Percentiles rank a stretch among this genome's conserved stretches.
Conservation (phyloP, 108 stramenopile genomes). For the Phaeodactylum tricornutum region DNA sequence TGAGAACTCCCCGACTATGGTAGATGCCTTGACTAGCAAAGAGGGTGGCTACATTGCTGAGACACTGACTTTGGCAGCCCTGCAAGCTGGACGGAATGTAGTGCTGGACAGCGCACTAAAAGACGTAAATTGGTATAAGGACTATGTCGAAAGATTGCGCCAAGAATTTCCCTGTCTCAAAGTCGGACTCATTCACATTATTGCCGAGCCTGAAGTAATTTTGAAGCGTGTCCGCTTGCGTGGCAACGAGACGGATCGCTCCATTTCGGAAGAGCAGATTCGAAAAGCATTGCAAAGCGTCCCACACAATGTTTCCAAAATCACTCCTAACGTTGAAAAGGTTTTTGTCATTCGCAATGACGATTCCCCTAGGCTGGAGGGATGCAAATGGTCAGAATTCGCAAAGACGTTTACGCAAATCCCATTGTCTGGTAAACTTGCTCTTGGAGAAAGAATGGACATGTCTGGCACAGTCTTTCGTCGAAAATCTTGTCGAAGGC, state of each 20-base stretch:
- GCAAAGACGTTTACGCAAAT: slow-evolving; percentile 40
- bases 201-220: neutral
- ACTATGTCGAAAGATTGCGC: slow-evolving; percentile 30
- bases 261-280: slow-evolving; percentile 43
- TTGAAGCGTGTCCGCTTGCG: neutral
- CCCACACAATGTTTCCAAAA: slow-evolving; percentile 33
- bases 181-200: slow-evolving; percentile 8
- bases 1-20: slow-evolving; percentile 29
- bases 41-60: slow-evolving; percentile 54
- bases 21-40: slow-evolving; percentile 41
- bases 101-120: slow-evolving; percentile 51
- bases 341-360: slow-evolving; percentile 6
- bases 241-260: slow-evolving; percentile 26
- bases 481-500: neutral
- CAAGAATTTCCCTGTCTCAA: slow-evolving; percentile 6
- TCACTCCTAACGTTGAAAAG: neutral
- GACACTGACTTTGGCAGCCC: slow-evolving; percentile 31
- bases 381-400: slow-evolving; percentile 46
- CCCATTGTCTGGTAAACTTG: neutral
- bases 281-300: slow-evolving; percentile 38
- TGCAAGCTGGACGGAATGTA: slow-evolving; percentile 50
- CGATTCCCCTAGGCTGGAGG: slow-evolving; percentile 21
- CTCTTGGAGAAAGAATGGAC: neutral
- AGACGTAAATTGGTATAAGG: slow-evolving; percentile 51
- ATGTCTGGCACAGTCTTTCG: slow-evolving; percentile 3